phyloP scores from a whole-genome alignment of 768 basidiomycete genomes.

The Termitomyces heimii region DNA sequence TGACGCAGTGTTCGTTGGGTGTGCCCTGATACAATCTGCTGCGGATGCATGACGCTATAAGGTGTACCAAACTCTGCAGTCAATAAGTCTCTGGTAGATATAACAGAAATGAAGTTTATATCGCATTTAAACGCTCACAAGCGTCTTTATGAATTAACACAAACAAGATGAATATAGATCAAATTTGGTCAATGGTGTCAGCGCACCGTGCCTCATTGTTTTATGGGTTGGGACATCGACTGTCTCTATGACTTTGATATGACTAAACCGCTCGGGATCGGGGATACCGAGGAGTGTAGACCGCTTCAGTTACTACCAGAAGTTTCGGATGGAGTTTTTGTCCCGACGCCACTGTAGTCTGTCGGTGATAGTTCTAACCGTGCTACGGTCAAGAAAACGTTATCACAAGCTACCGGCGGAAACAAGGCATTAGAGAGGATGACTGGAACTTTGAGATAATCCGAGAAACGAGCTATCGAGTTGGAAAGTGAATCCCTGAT shows the following conservation, averaged over 20 bases:
- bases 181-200: background rate
- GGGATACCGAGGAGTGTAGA: slow-evolving; percentile 7
- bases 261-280: background rate
- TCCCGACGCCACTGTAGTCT: background rate
- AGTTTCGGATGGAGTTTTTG: background rate
- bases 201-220: background rate
- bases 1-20: background rate
- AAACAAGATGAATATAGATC: background rate
- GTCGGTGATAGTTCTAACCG: background rate
- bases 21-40: background rate
- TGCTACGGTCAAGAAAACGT: background rate
- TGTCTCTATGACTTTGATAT: background rate
- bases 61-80: background rate
- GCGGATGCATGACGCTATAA: background rate
- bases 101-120: background rate
- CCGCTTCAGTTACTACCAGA: background rate
- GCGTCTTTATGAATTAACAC: background rate
- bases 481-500: background rate
- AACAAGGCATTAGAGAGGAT: background rate
- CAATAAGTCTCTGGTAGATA: background rate
- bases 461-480: slow-evolving; percentile 2
- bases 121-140: background rate
- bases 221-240: background rate
- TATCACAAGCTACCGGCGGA: background rate
- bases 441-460: background rate